Base-by-base conservation (phyloP, 208 protist species). In the Willaertia magna region DNA sequence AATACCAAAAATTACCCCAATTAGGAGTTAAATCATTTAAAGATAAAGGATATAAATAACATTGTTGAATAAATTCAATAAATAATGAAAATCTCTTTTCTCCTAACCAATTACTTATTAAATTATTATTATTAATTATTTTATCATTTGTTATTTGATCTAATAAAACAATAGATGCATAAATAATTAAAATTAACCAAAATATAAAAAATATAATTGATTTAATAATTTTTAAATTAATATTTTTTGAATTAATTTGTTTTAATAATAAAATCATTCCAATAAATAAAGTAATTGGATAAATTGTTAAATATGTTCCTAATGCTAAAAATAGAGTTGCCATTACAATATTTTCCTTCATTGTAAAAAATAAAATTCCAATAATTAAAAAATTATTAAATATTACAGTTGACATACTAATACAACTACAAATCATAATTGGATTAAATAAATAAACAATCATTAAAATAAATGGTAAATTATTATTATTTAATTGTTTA, bases 1-100 rank as follows among this genome's bases (percentile, higher is more conserved):
- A 91, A 84, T 93, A 93, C 91, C 91, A 93, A 55, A 90, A 91
- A 18, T 92, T 81, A 7, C 90, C 90, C 67, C 91, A 87, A 83
- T 93, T 93, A 44, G 91, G 91, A 14, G 88, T 86, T 40, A 91
- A 81, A 74, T 92, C 90, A 42, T 86, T 51, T 18, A 91, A 79
- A 7, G 86, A 40, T 3, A 91, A 52, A 22, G 79, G 83, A 74
- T 87, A 89, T 20, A 52, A 39, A 55, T 90, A 90, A 40, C 30
- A 40, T 22, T 88, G 85, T n/a, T 87, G 26, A n/a, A 90, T 34
- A 43, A 90, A 91, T 51, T 88, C 79, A 79, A 86, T 89, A 40
- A 46, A 67, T 26, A n/a, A 18, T n/a, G 4, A 2, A 18, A 51
- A 34, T n/a, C 14, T 26, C n/a, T 67, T 67, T 22, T 4, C 55